Base-by-base conservation (phyloP, 345 rosid species). In the Aurinia saxatilis region DNA sequence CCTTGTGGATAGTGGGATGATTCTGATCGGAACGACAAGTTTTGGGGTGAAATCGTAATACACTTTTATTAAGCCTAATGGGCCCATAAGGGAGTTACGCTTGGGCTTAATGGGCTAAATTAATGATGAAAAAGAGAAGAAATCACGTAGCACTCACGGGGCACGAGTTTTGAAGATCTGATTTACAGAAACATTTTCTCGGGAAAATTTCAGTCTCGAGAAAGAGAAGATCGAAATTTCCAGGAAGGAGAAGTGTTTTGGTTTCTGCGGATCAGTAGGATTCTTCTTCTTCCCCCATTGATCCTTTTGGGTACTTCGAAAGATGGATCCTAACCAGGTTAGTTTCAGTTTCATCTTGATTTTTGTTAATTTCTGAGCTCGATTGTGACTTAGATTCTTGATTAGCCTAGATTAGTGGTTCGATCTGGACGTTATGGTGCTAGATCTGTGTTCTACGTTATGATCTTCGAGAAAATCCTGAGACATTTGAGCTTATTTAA, bases 251-350 rank as follows among this genome's bases (percentile, higher is more conserved):
- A 57, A 52, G 42, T 48, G 56, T 35, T 36, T 51, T 35, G 10
- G 37, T 34, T 13, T 56, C 60, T 56, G 58, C 53, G 56, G 59
- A 50, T 71, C 59, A 45, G 40, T 47, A 49, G 48, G 17, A 36
- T 40, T 10, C 25, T 48, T 48, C n/a, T 23, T 49, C 31, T 25
- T n/a, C n/a, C 15, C 18, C 41, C 15, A 49, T 57, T 63, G 48
- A 71, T 71, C 16, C 39, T 11, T 25, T 64, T 10, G 58, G 70
- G 45, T 65, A 34, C 21, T 36, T 42, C 50, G 36, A 51, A 45
- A 57, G 55, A 71, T 71, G 75, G 75, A 71, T 42, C 66, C 75
- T 34, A 71, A 71, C 13, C 75, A 71, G 75, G 75, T 71, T 44
- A 49, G 19, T 5, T 5, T 62, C 5, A 12, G n/a, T n/a, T 11